Percentiles rank a stretch among this genome's conserved stretches.
These are phyloP conservation scores for Blastocystis sp. DNA, from an alignment of 352 stramenopile genomes.

Conservation along the genomic window DNA sequence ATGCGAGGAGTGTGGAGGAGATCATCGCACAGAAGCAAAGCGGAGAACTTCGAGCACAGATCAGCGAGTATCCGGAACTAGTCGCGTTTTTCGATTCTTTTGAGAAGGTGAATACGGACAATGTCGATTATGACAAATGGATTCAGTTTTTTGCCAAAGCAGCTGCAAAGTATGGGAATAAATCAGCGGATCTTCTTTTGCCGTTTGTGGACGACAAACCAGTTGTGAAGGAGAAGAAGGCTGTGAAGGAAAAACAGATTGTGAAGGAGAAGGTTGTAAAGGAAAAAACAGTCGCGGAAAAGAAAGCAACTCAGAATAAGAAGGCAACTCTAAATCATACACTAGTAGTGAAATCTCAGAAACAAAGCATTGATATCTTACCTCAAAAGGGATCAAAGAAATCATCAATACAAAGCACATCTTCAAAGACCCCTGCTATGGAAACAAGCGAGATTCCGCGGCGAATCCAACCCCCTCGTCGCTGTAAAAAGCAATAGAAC, in stretches of 20 bases:
- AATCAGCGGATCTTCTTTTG: background rate
- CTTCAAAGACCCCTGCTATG: background rate
- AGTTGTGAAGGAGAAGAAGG: background rate
- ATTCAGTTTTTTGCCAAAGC: background rate
- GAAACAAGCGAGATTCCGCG: background rate
- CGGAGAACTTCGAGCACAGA: background rate
- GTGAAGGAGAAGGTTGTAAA: background rate
- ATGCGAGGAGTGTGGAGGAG: background rate
- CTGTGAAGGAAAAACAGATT: background rate
- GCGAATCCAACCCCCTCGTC: background rate
- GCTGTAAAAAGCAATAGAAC: background rate
- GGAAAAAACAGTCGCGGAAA: background rate
- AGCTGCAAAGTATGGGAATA: background rate
- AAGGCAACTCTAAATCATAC: background rate
- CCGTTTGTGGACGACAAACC: background rate
- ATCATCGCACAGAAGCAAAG: background rate
- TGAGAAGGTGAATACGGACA: background rate
- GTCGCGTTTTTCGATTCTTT: background rate
- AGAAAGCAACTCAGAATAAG: background rate
- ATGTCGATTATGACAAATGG: constrained; percentile 11
- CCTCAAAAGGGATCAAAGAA: background rate
- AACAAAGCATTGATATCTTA: background rate
- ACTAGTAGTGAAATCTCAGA: too few species aligned
- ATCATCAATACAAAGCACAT: background rate
- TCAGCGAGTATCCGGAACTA: background rate